Conservation (phyloP, 2,329 filamentous ascomycete genomes). For the Talaromyces verruculosus region DNA sequence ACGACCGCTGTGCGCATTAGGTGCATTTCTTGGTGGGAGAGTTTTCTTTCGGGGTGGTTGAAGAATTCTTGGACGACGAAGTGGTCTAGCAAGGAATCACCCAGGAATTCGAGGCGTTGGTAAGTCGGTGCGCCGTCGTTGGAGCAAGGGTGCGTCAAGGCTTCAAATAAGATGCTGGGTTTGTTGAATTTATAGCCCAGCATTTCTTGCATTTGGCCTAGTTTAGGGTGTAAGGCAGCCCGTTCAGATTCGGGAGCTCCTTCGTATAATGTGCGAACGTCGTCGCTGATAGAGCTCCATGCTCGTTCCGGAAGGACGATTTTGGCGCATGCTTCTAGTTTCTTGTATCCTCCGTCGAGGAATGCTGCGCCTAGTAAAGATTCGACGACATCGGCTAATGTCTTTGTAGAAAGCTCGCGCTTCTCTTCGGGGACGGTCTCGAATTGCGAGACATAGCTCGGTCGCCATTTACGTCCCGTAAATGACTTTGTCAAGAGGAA, state of each 20-base stretch:
- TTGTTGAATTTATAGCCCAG: slow-evolving; percentile 72
- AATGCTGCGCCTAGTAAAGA: slow-evolving; percentile 76
- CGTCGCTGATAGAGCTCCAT: slow-evolving; percentile 52
- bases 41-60: slow-evolving; percentile 37
- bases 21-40: slow-evolving; percentile 67
- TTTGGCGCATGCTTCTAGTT: slow-evolving; percentile 63
- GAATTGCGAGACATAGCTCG: slow-evolving; percentile 58
- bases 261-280: slow-evolving; percentile 48
- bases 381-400: slow-evolving; percentile 83
- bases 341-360: slow-evolving; percentile 64
- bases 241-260: slow-evolving; percentile 37
- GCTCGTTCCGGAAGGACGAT: slow-evolving; percentile 63
- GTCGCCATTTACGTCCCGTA: slow-evolving; percentile 70
- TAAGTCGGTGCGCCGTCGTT: slow-evolving; percentile 56
- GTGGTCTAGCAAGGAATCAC: slow-evolving; percentile 80
- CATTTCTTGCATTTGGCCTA: slow-evolving; percentile 58
- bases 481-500: slow-evolving; percentile 72
- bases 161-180: slow-evolving; percentile 69
- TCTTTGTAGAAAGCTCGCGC: slow-evolving; percentile 67
- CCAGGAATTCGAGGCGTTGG: slow-evolving; percentile 83
- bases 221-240: slow-evolving; percentile 44
- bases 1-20: slow-evolving; percentile 71
- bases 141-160: slow-evolving; percentile 74
- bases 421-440: slow-evolving; percentile 23
- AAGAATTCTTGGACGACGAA: slow-evolving; percentile 68